Conservation (phyloP, 1,139 yeast species). For the Magnusiomyces ingens region DNA sequence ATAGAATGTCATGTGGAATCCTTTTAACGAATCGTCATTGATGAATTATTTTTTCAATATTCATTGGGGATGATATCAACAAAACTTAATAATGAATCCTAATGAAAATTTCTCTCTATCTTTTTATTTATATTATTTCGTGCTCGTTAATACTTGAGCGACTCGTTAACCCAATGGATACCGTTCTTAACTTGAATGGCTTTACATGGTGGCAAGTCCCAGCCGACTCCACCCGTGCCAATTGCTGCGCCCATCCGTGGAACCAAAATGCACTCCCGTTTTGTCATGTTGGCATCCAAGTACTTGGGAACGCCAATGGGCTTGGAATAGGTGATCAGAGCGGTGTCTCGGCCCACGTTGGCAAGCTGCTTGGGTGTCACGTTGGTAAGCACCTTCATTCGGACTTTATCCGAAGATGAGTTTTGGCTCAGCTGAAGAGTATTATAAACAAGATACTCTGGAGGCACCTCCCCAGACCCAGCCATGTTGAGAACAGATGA, state of each 20-base stretch:
- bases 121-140: neutral
- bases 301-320: constrained; percentile 81
- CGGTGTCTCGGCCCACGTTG: constrained; percentile 66
- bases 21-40: too few species aligned
- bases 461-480: constrained; percentile 55
- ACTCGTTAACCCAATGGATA: constrained; percentile 26
- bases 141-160: constrained; percentile 9
- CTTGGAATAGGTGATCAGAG: constrained; percentile 75
- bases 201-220: constrained; percentile 85
- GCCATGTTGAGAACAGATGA: constrained; percentile 50
- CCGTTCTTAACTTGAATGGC: constrained; percentile 60
- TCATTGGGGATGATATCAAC: neutral
- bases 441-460: constrained; percentile 60
- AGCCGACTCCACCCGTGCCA: constrained; percentile 81
- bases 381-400: constrained; percentile 74
- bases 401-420: constrained; percentile 43
- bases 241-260: constrained; percentile 84
- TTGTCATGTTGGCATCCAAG: constrained; percentile 57
- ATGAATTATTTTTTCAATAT: too few species aligned
- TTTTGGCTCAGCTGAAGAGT: constrained; percentile 14
- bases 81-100: neutral
- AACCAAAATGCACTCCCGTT: constrained; percentile 79
- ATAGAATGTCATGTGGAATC: too few species aligned
- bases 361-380: constrained; percentile 68
- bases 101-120: neutral